These are phyloP conservation scores for Ceriops zippeliana DNA, from an alignment of 345 rosid species.

Conservation along the genomic window DNA sequence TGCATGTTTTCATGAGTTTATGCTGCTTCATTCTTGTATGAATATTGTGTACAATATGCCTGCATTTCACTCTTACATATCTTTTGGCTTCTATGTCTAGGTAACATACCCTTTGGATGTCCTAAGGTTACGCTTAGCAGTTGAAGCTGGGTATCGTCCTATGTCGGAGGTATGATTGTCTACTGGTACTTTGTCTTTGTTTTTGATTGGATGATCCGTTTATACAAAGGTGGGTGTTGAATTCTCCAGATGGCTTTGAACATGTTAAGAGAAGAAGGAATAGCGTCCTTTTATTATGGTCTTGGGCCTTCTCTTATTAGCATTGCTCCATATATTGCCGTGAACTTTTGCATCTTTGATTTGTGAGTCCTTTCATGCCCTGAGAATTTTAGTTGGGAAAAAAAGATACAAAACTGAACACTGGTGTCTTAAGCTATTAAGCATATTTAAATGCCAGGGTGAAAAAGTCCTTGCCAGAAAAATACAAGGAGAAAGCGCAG, in stretches of 20 bases:
- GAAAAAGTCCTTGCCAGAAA: constrained; percentile 88
- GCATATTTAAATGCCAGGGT: constrained; percentile 47
- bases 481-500: constrained; percentile 64
- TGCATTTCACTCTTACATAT: background rate
- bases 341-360: constrained; percentile 89
- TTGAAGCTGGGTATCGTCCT: constrained; percentile 78
- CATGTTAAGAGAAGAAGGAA: constrained; percentile 94
- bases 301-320: constrained; percentile 93
- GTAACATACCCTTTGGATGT: constrained; percentile 96
- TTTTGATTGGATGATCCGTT: constrained; percentile 13
- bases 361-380: constrained; percentile 54
- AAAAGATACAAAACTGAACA: background rate
- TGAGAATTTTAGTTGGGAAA: background rate
- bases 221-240: constrained; percentile 7
- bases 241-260: constrained; percentile 68
- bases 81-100: constrained; percentile 31
- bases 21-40: too few relatives aligned
- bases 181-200: constrained; percentile 3
- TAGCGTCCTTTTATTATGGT: constrained; percentile 79
- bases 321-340: constrained; percentile 96
- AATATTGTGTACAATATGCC: too few relatives aligned
- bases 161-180: constrained; percentile 71
- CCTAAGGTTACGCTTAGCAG: constrained; percentile 82
- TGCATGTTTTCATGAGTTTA: too few relatives aligned
- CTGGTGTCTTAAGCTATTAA: background rate